Base-by-base conservation (phyloP, 352 stramenopile genomes). In the Globisporangium nagaii region DNA sequence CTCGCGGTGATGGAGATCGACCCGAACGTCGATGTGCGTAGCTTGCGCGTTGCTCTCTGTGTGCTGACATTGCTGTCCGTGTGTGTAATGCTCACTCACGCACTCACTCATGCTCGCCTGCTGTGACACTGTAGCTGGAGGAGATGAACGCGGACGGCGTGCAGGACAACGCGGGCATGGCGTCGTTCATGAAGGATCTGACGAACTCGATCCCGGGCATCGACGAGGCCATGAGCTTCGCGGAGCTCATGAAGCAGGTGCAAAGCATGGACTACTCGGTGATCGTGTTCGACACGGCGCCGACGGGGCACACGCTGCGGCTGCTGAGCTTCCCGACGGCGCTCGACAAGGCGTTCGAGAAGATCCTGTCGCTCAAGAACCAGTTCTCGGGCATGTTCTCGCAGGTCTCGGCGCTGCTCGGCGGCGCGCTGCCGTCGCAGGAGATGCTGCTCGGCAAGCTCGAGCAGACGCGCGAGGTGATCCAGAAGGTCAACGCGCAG, bases 1-100 rank as follows among this genome's bases (percentile, higher is more conserved):
- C 82, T 99, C 9, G 97, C 84, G 32, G 97, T 97, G 58, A 99
- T 99, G 96, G 97, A 99, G 78, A 98, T 99, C 66, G 96, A 99
- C 62, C 90, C 88, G 20, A 93, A 85, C 51, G 83, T 93, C 35
- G 84, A 94, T 44, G 84, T 93, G 65, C 45, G 65, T 71, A 12
- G 7, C 20, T 34, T 9, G n/a, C n/a, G n/a, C n/a, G n/a, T n/a
- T n/a, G n/a, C n/a, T n/a, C n/a, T n/a, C n/a, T n/a, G n/a, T n/a
- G n/a, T n/a, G n/a, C n/a, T n/a, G n/a, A n/a, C n/a, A n/a, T n/a
- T n/a, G n/a, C n/a, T 35, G 5, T 22, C 17, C 30, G 24, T 39
- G 9, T 34, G 0, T 24, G 5, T 34, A 8, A 17, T 22, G 4
- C 15, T 36, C n/a, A 25, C n/a, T 27, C 4, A 25, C n/a, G 6